Conservation (phyloP, 768 basidiomycete genomes). For the Boletus pseudopeckii region DNA sequence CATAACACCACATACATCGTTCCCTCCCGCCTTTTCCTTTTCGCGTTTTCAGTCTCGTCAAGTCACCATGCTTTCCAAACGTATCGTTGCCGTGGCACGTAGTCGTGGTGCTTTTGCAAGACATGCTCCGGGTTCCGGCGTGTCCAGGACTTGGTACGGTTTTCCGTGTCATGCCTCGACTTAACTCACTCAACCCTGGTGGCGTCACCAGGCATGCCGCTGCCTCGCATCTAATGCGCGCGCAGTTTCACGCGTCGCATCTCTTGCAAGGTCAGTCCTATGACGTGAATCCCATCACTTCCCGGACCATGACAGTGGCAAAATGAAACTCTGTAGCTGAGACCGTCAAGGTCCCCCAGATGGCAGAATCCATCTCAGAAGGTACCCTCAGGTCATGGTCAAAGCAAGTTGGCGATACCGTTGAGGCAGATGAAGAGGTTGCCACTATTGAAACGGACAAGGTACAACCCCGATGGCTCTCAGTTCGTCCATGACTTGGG, state of each 20-base stretch:
- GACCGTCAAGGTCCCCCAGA: constrained; percentile 92
- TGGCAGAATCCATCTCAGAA: constrained; percentile 98
- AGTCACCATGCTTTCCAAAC: constrained; percentile 65
- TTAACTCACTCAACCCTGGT: constrained; percentile 4
- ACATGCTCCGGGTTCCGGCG: constrained; percentile 29
- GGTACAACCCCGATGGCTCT: constrained; percentile 40
- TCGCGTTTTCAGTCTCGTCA: neutral
- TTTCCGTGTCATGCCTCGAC: neutral
- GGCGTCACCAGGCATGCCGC: constrained; percentile 41
- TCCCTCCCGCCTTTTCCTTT: neutral
- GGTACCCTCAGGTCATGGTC: constrained; percentile 94
- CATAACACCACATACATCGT: neutral
- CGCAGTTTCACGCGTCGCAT: constrained; percentile 68
- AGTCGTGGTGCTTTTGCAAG: constrained; percentile 48
- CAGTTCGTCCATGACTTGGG: neutral
- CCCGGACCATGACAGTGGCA: constrained; percentile 8
- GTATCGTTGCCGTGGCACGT: constrained; percentile 61
- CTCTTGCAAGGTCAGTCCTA: constrained; percentile 60
- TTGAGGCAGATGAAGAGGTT: constrained; percentile 91
- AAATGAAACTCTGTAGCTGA: constrained; percentile 51
- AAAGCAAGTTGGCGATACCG: constrained; percentile 89
- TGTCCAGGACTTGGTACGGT: constrained; percentile 51
- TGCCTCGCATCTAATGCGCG: constrained; percentile 44
- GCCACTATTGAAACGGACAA: constrained; percentile 99
- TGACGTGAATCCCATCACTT: constrained; percentile 14